Base-by-base conservation (phyloP, 257 asterid genomes). In the Oldenlandia corymbosa region DNA sequence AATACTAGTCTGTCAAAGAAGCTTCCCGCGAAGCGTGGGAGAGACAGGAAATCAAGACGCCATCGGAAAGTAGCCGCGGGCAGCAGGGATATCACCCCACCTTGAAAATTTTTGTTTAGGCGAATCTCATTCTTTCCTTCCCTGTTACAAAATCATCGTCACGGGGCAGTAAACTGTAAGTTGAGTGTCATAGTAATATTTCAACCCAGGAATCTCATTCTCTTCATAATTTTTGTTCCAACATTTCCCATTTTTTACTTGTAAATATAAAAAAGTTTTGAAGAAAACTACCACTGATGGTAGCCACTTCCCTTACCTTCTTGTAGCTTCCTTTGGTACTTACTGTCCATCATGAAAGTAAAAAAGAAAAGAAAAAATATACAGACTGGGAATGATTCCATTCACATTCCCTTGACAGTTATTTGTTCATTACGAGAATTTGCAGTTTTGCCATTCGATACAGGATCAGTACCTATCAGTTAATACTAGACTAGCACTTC, bases 11-110 rank as follows among this genome's bases (percentile, higher is more conserved):
- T 69, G 5, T 16, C 60, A 47, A 74, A 68, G 75, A 76, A 68
- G 73, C 65, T 58, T 45, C 75, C 86, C 26, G 20, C 73, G 6
- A 80, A 68, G 72, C 97, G 81, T 13, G 88, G 79, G 73, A 78
- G 69, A 68, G 84, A 81, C 8, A 64, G 85, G 64, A 81, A 78
- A 70, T 70, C 95, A 16, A 81, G 62, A 73, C 89, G 80, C 51
- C 95, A 86, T 62, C 77, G 91, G 70, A 86, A 89, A 79, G 79
- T 77, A 70, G 73, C 47, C 32, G 58, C 76, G 18, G 87, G 88
- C 49, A 65, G 71, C 60, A 79, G 71, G 60, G 83, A 76, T 58
- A 55, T 42, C 26, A 56, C 28, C 58, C 73, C 57, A 49, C 67
- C 53, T 51, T 74, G 59, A 80, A 75, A 56, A 58, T 60, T 68